Conservation (phyloP, 108 stramenopile species). For the Asterionellopsis glacialis region DNA sequence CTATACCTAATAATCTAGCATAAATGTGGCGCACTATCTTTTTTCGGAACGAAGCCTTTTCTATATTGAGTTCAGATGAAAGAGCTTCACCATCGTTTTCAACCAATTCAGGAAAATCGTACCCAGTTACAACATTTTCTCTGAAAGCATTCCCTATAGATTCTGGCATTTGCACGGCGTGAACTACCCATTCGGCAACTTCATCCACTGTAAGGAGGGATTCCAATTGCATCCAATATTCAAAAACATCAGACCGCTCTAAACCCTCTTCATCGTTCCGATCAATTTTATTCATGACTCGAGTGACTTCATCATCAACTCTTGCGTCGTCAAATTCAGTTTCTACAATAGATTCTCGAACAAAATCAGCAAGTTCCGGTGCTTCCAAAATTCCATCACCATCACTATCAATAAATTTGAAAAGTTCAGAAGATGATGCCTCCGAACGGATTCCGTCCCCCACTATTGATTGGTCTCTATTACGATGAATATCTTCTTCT, state of each 20-base stretch:
- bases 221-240: constrained; percentile 46
- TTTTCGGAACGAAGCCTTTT: constrained; percentile 22
- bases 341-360: constrained; percentile 30
- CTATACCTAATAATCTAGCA: constrained; percentile 47
- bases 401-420: not conserved
- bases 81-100: constrained; percentile 37
- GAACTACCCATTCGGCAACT: constrained; percentile 54
- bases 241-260: constrained; percentile 31
- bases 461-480: no score
- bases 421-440: not conserved
- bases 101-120: constrained; percentile 62
- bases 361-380: constrained; percentile 10
- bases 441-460: no score
- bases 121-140: constrained; percentile 49
- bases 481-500: no score
- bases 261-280: constrained; percentile 24
- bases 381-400: not conserved
- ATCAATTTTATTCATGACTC: constrained; percentile 34
- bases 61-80: constrained; percentile 45
- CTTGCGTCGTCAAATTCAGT: constrained; percentile 23
- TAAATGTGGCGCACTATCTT: constrained; percentile 40
- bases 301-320: constrained; percentile 23
- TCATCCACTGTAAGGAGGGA: constrained; percentile 52
- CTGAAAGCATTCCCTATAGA: constrained; percentile 49
- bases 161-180: constrained; percentile 49